Conservation (phyloP, 2,329 filamentous ascomycete species). For the Aspergillus texensis region DNA sequence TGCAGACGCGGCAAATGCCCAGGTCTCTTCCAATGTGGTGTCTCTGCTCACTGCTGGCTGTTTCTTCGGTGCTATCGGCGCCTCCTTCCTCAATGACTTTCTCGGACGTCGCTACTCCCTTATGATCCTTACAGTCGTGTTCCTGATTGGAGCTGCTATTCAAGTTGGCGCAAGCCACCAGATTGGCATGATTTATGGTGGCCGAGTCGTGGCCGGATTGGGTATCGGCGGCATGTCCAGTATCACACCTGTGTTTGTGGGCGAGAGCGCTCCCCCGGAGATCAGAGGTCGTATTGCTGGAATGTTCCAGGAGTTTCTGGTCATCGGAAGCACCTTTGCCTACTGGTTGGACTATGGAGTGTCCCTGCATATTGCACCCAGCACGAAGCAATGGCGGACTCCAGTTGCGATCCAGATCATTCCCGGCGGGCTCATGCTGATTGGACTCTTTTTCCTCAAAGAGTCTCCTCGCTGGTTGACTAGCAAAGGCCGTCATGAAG, state of each 20-base stretch:
- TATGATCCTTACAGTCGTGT: constrained; percentile 37
- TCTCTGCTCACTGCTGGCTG: constrained; percentile 42
- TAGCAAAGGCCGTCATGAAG: constrained; percentile 51
- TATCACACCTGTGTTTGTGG: constrained; percentile 43
- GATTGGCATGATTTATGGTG: constrained; percentile 40
- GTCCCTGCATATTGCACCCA: constrained; percentile 45
- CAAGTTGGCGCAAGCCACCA: constrained; percentile 35
- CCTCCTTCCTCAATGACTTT: constrained; percentile 38
- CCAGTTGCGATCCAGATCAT: constrained; percentile 57
- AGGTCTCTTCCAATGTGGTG: constrained; percentile 43
- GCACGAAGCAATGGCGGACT: constrained; percentile 56
- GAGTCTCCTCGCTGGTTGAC: constrained; percentile 59
- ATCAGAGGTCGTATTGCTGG: constrained; percentile 39
- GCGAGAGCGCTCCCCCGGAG: constrained; percentile 37
- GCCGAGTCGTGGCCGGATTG: constrained; percentile 40
- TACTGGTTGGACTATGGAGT: constrained; percentile 60
- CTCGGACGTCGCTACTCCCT: constrained; percentile 40
- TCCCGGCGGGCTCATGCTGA: constrained; percentile 53
- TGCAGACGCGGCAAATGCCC: constrained; percentile 35
- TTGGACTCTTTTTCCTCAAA: constrained; percentile 55
- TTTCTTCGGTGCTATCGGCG: constrained; percentile 43
- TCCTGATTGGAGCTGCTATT: constrained; percentile 39
- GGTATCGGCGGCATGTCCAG: constrained; percentile 43
- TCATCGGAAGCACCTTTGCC: constrained; percentile 50
- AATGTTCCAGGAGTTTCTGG: constrained; percentile 42